Evolutionary conservation across 768 basidiomycete species (phyloP).

Genomic region (Ramaria rubella): DNA sequence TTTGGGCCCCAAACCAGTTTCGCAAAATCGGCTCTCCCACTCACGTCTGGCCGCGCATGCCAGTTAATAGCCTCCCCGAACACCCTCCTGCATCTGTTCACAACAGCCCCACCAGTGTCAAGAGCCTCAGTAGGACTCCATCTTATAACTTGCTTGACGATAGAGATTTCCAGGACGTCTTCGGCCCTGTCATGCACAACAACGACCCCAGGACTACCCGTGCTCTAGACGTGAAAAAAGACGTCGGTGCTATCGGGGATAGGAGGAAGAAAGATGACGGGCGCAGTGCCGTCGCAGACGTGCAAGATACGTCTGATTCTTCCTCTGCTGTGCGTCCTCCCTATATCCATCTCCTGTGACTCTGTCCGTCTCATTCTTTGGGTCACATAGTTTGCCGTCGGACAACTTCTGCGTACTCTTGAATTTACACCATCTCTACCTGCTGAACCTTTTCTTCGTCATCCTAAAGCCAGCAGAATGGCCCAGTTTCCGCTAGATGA

Average conservation of each 20-base stretch:
- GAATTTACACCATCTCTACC: constrained; percentile 68
- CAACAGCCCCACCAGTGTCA: constrained; percentile 27
- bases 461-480: constrained; percentile 28
- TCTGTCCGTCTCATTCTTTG: constrained; percentile 11
- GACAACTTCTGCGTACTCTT: constrained; percentile 71
- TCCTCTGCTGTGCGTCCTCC: constrained; percentile 19
- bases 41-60: constrained; percentile 56
- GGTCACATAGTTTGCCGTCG: constrained; percentile 36
- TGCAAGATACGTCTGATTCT: constrained; percentile 26
- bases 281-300: constrained; percentile 41
- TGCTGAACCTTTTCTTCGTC: constrained; percentile 37
- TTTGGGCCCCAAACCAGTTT: constrained; percentile 74
- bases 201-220: not conserved
- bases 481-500: constrained; percentile 3
- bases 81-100: constrained; percentile 28
- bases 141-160: constrained; percentile 29
- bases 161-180: constrained; percentile 54
- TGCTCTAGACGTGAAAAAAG: constrained; percentile 29
- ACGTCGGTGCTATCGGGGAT: constrained; percentile 73
- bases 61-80: constrained; percentile 54
- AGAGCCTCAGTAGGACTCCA: constrained; percentile 22
- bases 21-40: constrained; percentile 25
- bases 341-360: constrained; percentile 22
- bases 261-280: constrained; percentile 61
- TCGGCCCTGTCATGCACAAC: constrained; percentile 43